These are phyloP conservation scores for Simplicillium sp. DNA, from an alignment of 2,329 filamentous ascomycete genomes.

Conservation along the genomic window DNA sequence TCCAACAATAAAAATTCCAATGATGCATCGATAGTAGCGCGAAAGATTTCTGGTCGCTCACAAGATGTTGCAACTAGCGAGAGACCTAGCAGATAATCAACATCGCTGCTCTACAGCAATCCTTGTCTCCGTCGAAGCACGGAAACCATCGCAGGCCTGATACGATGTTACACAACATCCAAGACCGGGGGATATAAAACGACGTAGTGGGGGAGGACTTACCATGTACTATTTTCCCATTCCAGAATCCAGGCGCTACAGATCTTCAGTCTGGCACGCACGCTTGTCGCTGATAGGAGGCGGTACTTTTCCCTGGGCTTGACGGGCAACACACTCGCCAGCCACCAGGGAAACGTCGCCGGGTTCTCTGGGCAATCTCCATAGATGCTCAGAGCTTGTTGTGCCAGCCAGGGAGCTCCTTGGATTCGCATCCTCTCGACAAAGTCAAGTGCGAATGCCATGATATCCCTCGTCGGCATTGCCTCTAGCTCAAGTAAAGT, in stretches of 20 bases:
- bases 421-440: constrained; percentile 57
- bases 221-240: constrained; percentile 64
- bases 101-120: too few relatives aligned
- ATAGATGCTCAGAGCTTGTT: constrained; percentile 63
- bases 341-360: constrained; percentile 79
- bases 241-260: constrained; percentile 69
- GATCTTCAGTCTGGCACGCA: constrained; percentile 74
- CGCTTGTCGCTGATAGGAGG: constrained; percentile 63
- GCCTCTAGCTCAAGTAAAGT: constrained; percentile 11
- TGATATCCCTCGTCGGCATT: constrained; percentile 62
- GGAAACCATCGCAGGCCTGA: too few relatives aligned
- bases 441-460: constrained; percentile 57
- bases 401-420: constrained; percentile 66
- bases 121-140: too few relatives aligned
- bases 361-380: constrained; percentile 71
- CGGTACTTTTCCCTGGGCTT: constrained; percentile 71
- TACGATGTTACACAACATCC: too few relatives aligned
- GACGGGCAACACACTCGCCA: constrained; percentile 72
- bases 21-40: too few relatives aligned
- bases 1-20: too few relatives aligned
- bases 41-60: too few relatives aligned
- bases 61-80: too few relatives aligned
- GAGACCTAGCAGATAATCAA: too few relatives aligned
- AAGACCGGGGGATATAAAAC: too few relatives aligned
- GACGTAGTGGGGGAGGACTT: constrained; percentile 24